Percentiles rank a stretch among this genome's conserved stretches.
phyloP scores from a whole-genome alignment of 768 basidiomycete species.

The Podaxis sp. region DNA sequence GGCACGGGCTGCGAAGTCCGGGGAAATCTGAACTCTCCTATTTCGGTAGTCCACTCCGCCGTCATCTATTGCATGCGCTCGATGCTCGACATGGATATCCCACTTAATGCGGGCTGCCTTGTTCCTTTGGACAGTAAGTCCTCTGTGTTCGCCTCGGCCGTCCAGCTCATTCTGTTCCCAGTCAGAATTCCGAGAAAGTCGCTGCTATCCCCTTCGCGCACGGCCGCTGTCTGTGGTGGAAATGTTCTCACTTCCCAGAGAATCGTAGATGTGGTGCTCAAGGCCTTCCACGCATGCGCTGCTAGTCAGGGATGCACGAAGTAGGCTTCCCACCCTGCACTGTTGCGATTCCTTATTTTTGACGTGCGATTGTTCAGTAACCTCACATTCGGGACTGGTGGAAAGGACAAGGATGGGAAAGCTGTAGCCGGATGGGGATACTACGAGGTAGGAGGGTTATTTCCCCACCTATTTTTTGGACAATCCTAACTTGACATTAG shows the following conservation, averaged over 20 bases:
- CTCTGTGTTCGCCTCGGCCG: conserved; percentile 1
- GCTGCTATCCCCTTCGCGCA: conserved; percentile 77
- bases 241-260: conserved; percentile 91
- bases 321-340: conserved; percentile 39
- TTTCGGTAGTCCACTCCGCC: conserved; percentile 84
- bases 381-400: conserved; percentile 85
- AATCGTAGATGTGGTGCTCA: conserved; percentile 92
- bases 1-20: conserved; percentile 84
- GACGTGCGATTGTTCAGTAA: conserved; percentile 51
- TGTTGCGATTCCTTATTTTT: conserved; percentile 9
- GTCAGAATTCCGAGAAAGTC: conserved; percentile 82
- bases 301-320: conserved; percentile 95
- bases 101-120: conserved; percentile 91
- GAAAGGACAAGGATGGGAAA: conserved; percentile 80
- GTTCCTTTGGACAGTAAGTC: conserved; percentile 76
- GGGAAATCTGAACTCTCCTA: conserved; percentile 83
- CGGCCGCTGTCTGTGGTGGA: conserved; percentile 90
- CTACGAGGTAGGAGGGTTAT: conserved; percentile 56
- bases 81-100: conserved; percentile 86
- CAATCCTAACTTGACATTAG: conserved; percentile 34
- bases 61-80: conserved; percentile 88
- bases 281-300: conserved; percentile 88
- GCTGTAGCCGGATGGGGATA: conserved; percentile 87
- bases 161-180: conserved; percentile 22
- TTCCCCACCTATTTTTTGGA: neutral